Conservation (phyloP, 2,329 filamentous ascomycete genomes). For the Venturiaceae sp. region DNA sequence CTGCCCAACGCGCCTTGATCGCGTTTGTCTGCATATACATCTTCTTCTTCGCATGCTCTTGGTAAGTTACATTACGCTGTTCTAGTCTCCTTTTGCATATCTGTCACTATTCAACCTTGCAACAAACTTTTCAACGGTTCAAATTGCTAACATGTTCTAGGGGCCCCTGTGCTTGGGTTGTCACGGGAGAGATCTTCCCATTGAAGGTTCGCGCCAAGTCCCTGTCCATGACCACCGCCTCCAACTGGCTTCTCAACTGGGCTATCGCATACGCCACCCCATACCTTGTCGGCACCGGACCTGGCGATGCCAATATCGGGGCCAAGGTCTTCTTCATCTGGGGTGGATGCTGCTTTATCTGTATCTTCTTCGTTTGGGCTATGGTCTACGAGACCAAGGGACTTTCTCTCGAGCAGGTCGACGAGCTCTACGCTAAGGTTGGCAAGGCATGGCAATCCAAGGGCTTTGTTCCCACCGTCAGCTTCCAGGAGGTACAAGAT, state of each 20-base stretch:
- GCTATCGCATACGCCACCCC: slow-evolving; percentile 72
- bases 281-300: slow-evolving; percentile 60
- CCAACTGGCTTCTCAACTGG: slow-evolving; percentile 42
- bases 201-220: slow-evolving; percentile 37
- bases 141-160: neutral
- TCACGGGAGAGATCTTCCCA: slow-evolving; percentile 42
- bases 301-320: slow-evolving; percentile 55
- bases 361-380: slow-evolving; percentile 57
- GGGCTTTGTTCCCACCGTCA: slow-evolving; percentile 45
- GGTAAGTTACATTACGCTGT: too few relatives aligned
- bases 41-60: slow-evolving; percentile 70
- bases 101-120: too few relatives aligned
- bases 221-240: slow-evolving; percentile 40
- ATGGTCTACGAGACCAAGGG: slow-evolving; percentile 72
- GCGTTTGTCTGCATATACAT: slow-evolving; percentile 56
- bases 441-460: slow-evolving; percentile 62
- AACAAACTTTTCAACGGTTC: too few relatives aligned
- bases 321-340: slow-evolving; percentile 44
- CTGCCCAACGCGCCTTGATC: slow-evolving; percentile 26
- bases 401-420: slow-evolving; percentile 67
- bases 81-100: too few relatives aligned
- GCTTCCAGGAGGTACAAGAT: slow-evolving; percentile 21
- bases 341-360: slow-evolving; percentile 42
- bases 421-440: slow-evolving; percentile 67
- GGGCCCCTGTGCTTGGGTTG: slow-evolving; percentile 51